A percentile compares a stretch with the other conserved stretches of the same genome.
phyloP scores from a whole-genome alignment of 495 filamentous ascomycete species.

The Lophiostoma macrostomum region DNA sequence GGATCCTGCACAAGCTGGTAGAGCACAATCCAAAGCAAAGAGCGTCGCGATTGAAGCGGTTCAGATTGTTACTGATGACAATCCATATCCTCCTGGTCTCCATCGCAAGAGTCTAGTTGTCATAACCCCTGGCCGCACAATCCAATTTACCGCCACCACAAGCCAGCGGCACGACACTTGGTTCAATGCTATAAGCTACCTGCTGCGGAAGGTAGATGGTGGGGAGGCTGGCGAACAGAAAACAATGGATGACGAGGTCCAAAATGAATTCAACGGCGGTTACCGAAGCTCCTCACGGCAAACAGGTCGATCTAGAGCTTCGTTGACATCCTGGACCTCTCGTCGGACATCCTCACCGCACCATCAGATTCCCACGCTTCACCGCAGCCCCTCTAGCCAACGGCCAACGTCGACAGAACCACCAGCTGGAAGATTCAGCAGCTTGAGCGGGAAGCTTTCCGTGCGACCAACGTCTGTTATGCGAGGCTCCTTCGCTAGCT shows the following conservation, averaged over 20 bases:
- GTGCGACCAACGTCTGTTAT: slow-evolving; percentile 21
- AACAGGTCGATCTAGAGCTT: slow-evolving; percentile 57
- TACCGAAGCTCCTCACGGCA: slow-evolving; percentile 55
- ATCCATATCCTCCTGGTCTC: slow-evolving; percentile 89
- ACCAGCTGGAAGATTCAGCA: slow-evolving; percentile 38
- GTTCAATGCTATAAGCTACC: slow-evolving; percentile 96
- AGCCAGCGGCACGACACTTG: slow-evolving; percentile 94
- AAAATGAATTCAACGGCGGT: slow-evolving; percentile 84
- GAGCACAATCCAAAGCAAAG: slow-evolving; percentile 81
- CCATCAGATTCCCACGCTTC: slow-evolving; percentile 39
- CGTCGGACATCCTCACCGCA: slow-evolving; percentile 58
- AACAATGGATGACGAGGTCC: slow-evolving; percentile 61
- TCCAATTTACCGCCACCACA: slow-evolving; percentile 92
- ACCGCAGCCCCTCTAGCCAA: slow-evolving; percentile 2
- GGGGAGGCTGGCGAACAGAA: slow-evolving; percentile 56
- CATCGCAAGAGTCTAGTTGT: slow-evolving; percentile 91
- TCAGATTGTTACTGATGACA: slow-evolving; percentile 90
- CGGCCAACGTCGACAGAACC: slow-evolving; percentile 24
- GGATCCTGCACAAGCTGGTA: slow-evolving; percentile 76
- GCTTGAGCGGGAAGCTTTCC: slow-evolving; percentile 35
- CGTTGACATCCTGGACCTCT: slow-evolving; percentile 80
- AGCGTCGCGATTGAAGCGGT: slow-evolving; percentile 93
- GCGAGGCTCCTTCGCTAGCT: slow-evolving; percentile 35
- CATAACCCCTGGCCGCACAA: slow-evolving; percentile 77
- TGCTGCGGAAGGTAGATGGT: slow-evolving; percentile 70